A percentile compares a stretch with the other conserved stretches of the same genome.
These are phyloP conservation scores for Lactifluus pinguis DNA, from an alignment of 768 basidiomycete species.

Conservation along the genomic window DNA sequence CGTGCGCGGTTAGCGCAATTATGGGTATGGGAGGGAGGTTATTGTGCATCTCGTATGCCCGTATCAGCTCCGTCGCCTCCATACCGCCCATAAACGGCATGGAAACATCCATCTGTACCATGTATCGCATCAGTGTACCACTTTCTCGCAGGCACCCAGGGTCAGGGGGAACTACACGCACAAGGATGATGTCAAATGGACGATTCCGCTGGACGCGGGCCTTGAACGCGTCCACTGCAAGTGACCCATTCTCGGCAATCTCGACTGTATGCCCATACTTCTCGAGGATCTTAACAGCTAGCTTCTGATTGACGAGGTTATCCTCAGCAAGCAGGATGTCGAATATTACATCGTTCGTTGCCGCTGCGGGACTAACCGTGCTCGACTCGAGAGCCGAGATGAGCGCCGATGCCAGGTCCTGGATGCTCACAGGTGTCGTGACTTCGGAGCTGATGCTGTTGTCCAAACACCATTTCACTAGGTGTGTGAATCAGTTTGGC, in stretches of 20 bases:
- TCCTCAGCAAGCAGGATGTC: slow-evolving; percentile 96
- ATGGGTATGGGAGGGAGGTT: slow-evolving; percentile 74
- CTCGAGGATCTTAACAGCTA: slow-evolving; percentile 94
- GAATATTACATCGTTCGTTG: slow-evolving; percentile 78
- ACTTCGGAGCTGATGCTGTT: slow-evolving; percentile 94
- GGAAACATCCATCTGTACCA: slow-evolving; percentile 85
- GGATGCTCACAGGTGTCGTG: slow-evolving; percentile 79
- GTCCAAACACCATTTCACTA: slow-evolving; percentile 94
- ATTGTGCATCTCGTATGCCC: slow-evolving; percentile 70
- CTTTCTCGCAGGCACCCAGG: background rate
- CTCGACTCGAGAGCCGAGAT: slow-evolving; percentile 93
- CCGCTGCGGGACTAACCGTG: slow-evolving; percentile 80
- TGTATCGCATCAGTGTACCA: background rate
- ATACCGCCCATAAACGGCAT: slow-evolving; percentile 99
- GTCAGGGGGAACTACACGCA: slow-evolving; percentile 31
- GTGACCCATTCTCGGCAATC: slow-evolving; percentile 93
- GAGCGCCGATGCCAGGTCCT: slow-evolving; percentile 86
- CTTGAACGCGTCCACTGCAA: slow-evolving; percentile 91
- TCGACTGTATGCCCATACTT: slow-evolving; percentile 93
- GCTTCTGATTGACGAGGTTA: slow-evolving; percentile 90
- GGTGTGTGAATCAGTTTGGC: background rate
- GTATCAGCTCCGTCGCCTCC: slow-evolving; percentile 92
- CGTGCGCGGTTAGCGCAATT: slow-evolving; percentile 94
- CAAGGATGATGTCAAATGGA: slow-evolving; percentile 88
- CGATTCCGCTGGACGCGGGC: slow-evolving; percentile 56